Evolutionary conservation across 1,284 basidiomycete genomes (phyloP), one percentile per base, ranked within the genome.

Genomic region (Ceratobasidium theobromae): DNA sequence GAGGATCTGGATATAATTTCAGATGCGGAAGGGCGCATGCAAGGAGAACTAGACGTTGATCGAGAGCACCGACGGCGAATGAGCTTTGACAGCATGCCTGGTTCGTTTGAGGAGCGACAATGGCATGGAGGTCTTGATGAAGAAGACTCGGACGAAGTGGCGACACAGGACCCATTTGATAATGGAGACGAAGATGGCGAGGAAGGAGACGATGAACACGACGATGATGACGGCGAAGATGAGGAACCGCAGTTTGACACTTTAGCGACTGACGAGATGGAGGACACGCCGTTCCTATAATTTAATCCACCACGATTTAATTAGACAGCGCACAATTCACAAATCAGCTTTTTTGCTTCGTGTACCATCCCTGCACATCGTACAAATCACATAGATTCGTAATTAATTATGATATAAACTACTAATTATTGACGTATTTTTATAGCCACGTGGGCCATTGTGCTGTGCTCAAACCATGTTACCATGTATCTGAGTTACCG

Each of bases 241-340:
- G 81, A 80, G 38, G 82, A 87, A 69, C 82, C 85, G 67, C 82
- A 82, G 18, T 88, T 92, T 72, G 90, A 92, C 74, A 77, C 93
- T 67, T 77, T 90, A 51, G 89, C 88, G 43, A 83, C 88, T 12
- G 90, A 87, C 16, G 89, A 92, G 79, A 93, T 93, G 91, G 84
- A 85, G 77, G 87, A 87, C 72, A 88, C 92, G 25, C 89, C 89
- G 23, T 93, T 89, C 76, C 76, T 87, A 73, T 88, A 49, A 66
- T 38, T 51, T 52, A 48, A 38, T 46, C 46, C 16, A 46, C 25
- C 49, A 8, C 6, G 51, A 33, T 53, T 53, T 35, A 53, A 53
- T 58, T 30, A 16, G 54, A 45, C n/a, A n/a, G 23, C 43, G n/a
- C 51, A 46, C 33, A 41, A 16, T 48, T 25, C 23, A 4, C 33